These are phyloP conservation scores for Microcyclosporella mali DNA, from an alignment of 2,329 filamentous ascomycete species.

Conservation along the genomic window DNA sequence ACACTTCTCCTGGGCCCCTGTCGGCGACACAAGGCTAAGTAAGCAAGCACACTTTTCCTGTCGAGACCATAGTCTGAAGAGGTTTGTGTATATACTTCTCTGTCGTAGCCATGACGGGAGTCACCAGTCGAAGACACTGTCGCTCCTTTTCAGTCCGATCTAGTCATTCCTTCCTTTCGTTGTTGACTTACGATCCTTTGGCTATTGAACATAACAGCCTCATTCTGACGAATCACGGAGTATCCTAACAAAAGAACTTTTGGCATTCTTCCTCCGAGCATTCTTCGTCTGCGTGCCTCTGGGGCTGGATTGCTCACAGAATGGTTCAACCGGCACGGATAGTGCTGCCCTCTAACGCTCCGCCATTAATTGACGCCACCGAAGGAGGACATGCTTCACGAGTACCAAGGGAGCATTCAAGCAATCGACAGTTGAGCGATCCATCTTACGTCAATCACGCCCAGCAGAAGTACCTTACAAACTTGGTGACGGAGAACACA, in stretches of 20 bases:
- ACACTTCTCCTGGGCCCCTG: slow-evolving; percentile 21
- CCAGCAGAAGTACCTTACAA: slow-evolving; percentile 29
- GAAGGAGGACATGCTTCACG: slow-evolving; percentile 26
- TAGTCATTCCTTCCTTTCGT: slow-evolving; percentile 37
- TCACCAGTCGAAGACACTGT: slow-evolving; percentile 14
- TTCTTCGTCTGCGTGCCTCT: slow-evolving; percentile 36
- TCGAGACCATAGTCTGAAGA: slow-evolving; percentile 11
- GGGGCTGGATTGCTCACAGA: slow-evolving; percentile 12
- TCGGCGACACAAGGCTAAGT: slow-evolving; percentile 30
- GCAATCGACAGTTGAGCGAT: slow-evolving; percentile 35
- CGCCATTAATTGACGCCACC: slow-evolving; percentile 29
- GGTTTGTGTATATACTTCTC: slow-evolving; percentile 22
- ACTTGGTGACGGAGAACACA: slow-evolving; percentile 27
- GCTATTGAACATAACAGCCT: slow-evolving; percentile 17
- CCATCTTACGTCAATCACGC: slow-evolving; percentile 12
- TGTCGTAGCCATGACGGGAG: slow-evolving; percentile 19
- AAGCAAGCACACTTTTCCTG: slow-evolving; percentile 24
- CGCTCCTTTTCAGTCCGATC: slow-evolving; percentile 24
- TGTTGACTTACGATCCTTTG: slow-evolving; percentile 36
- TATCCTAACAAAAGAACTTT: slow-evolving; percentile 6
- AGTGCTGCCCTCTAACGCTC: slow-evolving; percentile 38
- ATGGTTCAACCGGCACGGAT: slow-evolving; percentile 35
- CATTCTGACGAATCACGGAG: slow-evolving; percentile 24
- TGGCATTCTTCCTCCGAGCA: slow-evolving; percentile 33
- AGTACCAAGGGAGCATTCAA: slow-evolving; percentile 39